Evolutionary conservation across 73 alveolate genomes (phyloP).

Genomic region (Uronychia binucleata): DNA sequence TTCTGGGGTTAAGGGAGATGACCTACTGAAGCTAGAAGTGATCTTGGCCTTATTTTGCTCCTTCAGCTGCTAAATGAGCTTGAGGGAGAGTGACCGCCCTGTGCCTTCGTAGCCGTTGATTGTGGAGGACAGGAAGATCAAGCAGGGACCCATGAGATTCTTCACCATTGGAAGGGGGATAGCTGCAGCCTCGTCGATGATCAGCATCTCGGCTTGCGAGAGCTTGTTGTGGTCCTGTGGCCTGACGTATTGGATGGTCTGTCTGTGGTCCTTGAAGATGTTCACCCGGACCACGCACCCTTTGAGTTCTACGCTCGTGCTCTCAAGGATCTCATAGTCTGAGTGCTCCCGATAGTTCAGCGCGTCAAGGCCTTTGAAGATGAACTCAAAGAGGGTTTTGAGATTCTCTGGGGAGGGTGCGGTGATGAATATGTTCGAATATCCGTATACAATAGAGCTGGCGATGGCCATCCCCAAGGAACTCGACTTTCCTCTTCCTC

Average conservation of each 20-base stretch:
- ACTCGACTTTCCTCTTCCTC: conserved; percentile 99
- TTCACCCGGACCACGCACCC: conserved; percentile 90
- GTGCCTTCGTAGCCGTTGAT: conserved; percentile 99
- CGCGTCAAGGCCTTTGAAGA: conserved; percentile 94
- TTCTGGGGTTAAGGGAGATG: conserved; percentile 45
- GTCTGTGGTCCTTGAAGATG: conserved; percentile 92
- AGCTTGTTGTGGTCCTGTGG: conserved; percentile 87
- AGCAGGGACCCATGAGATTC: conserved; percentile 92
- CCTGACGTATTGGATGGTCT: conserved; percentile 89
- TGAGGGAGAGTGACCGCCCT: conserved; percentile 94
- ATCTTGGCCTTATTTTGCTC: conserved; percentile 54
- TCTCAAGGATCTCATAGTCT: conserved; percentile 91
- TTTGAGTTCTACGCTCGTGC: conserved; percentile 90
- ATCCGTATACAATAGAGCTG: conserved; percentile 97
- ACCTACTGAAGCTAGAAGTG: neutral
- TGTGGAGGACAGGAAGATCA: conserved; percentile 97
- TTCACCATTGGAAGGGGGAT: conserved; percentile 97
- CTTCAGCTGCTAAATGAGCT: conserved; percentile 79
- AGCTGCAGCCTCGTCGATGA: conserved; percentile 99
- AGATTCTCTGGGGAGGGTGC: conserved; percentile 99
- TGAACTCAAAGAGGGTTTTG: conserved; percentile 97
- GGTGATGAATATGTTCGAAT: conserved; percentile 97
- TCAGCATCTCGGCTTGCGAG: conserved; percentile 96
- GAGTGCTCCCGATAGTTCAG: conserved; percentile 92
- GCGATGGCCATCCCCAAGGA: conserved; percentile 98